Evolutionary conservation across 1,139 yeast species (phyloP).

Genomic region (Candida sojae): DNA sequence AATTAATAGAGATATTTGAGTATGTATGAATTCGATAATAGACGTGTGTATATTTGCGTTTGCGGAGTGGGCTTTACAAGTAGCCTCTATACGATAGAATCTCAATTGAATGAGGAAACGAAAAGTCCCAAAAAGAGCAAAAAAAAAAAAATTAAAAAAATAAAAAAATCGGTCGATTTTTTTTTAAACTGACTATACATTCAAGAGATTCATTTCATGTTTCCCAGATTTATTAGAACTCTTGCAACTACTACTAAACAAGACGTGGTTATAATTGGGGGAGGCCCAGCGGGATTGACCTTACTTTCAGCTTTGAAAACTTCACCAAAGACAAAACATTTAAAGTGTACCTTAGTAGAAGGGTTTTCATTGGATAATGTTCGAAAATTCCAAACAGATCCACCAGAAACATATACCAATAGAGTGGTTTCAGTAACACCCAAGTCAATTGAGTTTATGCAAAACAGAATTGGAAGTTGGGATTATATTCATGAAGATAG

Average conservation of each 20-base stretch:
- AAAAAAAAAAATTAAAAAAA: neutral
- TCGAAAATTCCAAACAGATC: slow-evolving; percentile 49
- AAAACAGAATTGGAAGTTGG: slow-evolving; percentile 73
- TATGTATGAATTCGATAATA: neutral
- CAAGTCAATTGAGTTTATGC: slow-evolving; percentile 65
- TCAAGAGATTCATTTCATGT: neutral
- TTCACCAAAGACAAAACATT: slow-evolving; percentile 59
- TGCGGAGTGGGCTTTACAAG: neutral
- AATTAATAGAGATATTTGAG: neutral
- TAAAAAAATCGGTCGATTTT: slow-evolving; percentile 2
- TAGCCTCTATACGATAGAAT: neutral
- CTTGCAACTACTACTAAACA: slow-evolving; percentile 22
- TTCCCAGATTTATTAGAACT: slow-evolving; percentile 7
- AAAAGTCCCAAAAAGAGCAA: neutral
- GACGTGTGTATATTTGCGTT: no score
- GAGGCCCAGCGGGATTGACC: slow-evolving; percentile 96
- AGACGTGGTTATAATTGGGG: slow-evolving; percentile 91
- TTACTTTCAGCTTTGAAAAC: slow-evolving; percentile 75
- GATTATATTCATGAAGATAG: slow-evolving; percentile 66
- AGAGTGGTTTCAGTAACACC: slow-evolving; percentile 89
- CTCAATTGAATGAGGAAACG: no score
- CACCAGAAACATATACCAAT: slow-evolving; percentile 69
- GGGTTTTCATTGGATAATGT: slow-evolving; percentile 61
- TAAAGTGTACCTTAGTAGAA: slow-evolving; percentile 73
- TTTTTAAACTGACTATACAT: neutral